phyloP scores from a whole-genome alignment of 352 stramenopile genomes.

The Phytophthora aleatoria region DNA sequence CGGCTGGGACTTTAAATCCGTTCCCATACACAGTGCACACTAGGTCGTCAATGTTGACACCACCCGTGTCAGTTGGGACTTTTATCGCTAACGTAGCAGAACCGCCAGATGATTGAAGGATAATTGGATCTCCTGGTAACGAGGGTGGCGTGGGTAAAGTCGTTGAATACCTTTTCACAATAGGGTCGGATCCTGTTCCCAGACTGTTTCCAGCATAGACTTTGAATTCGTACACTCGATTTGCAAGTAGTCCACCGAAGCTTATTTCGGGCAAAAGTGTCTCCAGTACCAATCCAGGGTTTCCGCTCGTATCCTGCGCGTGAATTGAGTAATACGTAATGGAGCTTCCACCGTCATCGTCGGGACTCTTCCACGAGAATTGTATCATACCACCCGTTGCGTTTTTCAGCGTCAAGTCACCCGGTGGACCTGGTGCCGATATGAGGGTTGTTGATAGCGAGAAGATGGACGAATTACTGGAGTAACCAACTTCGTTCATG shows the following conservation, averaged over 20 bases:
- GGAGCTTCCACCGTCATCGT: slow-evolving; percentile 58
- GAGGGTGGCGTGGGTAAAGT: slow-evolving; percentile 32
- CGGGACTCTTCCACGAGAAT: slow-evolving; percentile 45
- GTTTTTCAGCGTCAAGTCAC: slow-evolving; percentile 15
- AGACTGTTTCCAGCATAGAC: slow-evolving; percentile 57
- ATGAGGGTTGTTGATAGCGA: slow-evolving; percentile 50
- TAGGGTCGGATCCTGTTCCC: slow-evolving; percentile 42
- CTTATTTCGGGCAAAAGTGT: slow-evolving; percentile 6
- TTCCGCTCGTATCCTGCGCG: slow-evolving; percentile 9
- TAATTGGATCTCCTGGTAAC: slow-evolving; percentile 24
- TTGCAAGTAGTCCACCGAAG: slow-evolving; percentile 47
- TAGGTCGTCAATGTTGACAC: slow-evolving; percentile 31
- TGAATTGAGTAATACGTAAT: slow-evolving; percentile 52
- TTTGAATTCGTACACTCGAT: slow-evolving; percentile 51
- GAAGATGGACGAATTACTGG: slow-evolving; percentile 29
- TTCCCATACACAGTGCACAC: slow-evolving; percentile 55
- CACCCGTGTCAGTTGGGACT: slow-evolving; percentile 50
- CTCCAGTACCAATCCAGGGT: slow-evolving; percentile 6
- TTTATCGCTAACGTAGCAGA: slow-evolving; percentile 38
- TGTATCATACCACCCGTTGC: slow-evolving; percentile 48
- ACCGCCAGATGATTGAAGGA: slow-evolving; percentile 45
- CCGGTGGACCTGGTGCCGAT: slow-evolving; percentile 53
- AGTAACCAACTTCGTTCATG: slow-evolving; percentile 56
- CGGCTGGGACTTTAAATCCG: slow-evolving; percentile 26
- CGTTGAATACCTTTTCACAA: slow-evolving; percentile 33